These are phyloP conservation scores for Amanita exitialis DNA, from an alignment of 768 basidiomycete species.

Conservation along the genomic window DNA sequence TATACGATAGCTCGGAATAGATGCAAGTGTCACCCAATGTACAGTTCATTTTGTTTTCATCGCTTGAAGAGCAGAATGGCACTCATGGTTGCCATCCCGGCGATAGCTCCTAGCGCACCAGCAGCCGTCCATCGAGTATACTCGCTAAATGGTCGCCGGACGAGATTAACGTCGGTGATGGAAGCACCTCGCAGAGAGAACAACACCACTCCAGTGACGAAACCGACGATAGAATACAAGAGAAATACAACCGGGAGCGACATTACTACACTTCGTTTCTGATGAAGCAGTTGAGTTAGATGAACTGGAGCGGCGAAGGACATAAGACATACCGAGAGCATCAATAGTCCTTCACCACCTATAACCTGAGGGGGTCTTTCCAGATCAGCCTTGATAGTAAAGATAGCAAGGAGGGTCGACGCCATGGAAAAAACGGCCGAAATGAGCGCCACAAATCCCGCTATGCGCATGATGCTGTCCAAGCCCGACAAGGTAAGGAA, in stretches of 20 bases:
- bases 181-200: constrained; percentile 53
- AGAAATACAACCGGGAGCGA: constrained; percentile 70
- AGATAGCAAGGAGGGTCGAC: constrained; percentile 58
- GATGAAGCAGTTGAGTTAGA: background rate
- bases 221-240: constrained; percentile 59
- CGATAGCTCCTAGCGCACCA: constrained; percentile 53
- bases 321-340: constrained; percentile 30
- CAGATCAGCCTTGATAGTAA: constrained; percentile 60
- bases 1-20: background rate
- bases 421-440: constrained; percentile 64
- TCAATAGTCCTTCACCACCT: constrained; percentile 47
- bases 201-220: constrained; percentile 53
- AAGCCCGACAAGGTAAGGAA: constrained; percentile 72
- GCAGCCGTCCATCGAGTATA: constrained; percentile 56
- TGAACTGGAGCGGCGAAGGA: background rate
- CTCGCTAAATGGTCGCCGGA: constrained; percentile 40
- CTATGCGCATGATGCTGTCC: constrained; percentile 50
- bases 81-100: constrained; percentile 43
- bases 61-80: constrained; percentile 30
- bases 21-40: background rate
- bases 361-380: constrained; percentile 37
- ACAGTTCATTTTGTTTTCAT: constrained; percentile 6
- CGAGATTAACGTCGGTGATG: constrained; percentile 22
- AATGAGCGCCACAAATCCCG: constrained; percentile 57
- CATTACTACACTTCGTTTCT: constrained; percentile 55